Percentiles rank a stretch among this genome's conserved stretches.
Evolutionary conservation across 768 basidiomycete genomes (phyloP).

Genomic region (Rhodosporidiobolus odoratus): DNA sequence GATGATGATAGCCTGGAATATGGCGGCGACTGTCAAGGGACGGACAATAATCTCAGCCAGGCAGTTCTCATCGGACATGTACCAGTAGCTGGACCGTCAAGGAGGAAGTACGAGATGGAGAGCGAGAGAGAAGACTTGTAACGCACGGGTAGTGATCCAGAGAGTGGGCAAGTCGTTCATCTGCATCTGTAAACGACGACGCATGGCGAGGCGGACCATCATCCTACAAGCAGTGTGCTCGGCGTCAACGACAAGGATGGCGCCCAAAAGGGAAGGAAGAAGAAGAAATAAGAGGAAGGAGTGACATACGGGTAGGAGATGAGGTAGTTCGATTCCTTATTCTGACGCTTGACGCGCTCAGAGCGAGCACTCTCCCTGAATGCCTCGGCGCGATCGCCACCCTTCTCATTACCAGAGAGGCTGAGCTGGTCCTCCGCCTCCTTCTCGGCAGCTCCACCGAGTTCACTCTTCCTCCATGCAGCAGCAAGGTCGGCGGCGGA

Average conservation of each 20-base stretch:
- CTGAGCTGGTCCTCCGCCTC: conserved; percentile 43
- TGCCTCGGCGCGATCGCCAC: conserved; percentile 35
- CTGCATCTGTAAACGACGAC: conserved; percentile 52
- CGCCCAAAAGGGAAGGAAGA: conserved; percentile 52
- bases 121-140: conserved; percentile 36
- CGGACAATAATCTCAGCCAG: conserved; percentile 29
- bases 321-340: conserved; percentile 50
- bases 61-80: too few relatives aligned
- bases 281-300: conserved; percentile 48
- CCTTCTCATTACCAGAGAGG: conserved; percentile 45
- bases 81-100: too few relatives aligned
- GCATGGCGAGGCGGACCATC: conserved; percentile 53
- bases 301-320: conserved; percentile 53
- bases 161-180: conserved; percentile 48
- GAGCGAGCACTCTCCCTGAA: conserved; percentile 47
- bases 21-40: not conserved
- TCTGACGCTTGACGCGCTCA: conserved; percentile 48
- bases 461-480: conserved; percentile 50
- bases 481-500: conserved; percentile 50
- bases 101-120: not conserved
- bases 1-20: conserved; percentile 41
- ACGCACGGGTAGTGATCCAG: conserved; percentile 42
- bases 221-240: too few relatives aligned
- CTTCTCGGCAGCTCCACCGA: conserved; percentile 42
- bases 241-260: conserved; percentile 51